Conservation (phyloP, 2,329 filamentous ascomycete genomes). For the Dryadomyces quercus-mongolicae region DNA sequence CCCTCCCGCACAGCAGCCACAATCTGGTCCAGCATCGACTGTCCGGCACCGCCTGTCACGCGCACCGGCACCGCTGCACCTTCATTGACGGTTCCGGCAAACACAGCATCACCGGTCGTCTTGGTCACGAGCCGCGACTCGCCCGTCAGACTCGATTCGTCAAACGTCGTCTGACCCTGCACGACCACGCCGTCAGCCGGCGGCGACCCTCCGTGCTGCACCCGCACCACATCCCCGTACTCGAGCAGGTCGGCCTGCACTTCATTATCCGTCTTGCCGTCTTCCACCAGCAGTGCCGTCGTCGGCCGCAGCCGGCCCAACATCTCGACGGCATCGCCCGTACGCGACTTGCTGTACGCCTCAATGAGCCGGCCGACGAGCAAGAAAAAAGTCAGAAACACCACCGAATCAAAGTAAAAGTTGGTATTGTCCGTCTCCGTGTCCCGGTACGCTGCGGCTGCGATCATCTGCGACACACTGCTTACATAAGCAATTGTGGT, state of each 20-base stretch:
- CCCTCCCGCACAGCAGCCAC: conserved; percentile 67
- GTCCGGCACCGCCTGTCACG: conserved; percentile 52
- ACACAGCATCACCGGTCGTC: conserved; percentile 49
- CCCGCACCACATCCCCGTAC: conserved; percentile 58
- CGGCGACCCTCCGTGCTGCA: conserved; percentile 71
- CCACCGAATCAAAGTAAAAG: conserved; percentile 85
- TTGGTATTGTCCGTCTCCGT: conserved; percentile 32
- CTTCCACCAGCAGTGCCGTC: conserved; percentile 58
- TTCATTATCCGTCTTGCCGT: conserved; percentile 11
- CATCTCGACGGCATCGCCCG: conserved; percentile 73
- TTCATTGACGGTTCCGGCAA: conserved; percentile 64
- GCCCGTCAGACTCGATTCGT: conserved; percentile 83
- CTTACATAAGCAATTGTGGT: conserved; percentile 81
- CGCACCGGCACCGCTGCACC: conserved; percentile 47
- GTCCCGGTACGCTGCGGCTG: conserved; percentile 34
- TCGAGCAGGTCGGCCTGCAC: conserved; percentile 60
- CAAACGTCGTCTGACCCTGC: conserved; percentile 55
- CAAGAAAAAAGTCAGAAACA: conserved; percentile 83
- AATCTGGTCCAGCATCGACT: conserved; percentile 70
- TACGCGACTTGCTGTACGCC: conserved; percentile 82
- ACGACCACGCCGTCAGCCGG: conserved; percentile 67
- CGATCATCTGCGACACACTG: conserved; percentile 66
- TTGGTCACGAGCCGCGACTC: conserved; percentile 61
- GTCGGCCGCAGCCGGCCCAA: conserved; percentile 67
- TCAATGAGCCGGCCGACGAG: conserved; percentile 65